Evolutionary conservation across 257 asterid genomes (phyloP).

Genomic region (Ballota nigra): DNA sequence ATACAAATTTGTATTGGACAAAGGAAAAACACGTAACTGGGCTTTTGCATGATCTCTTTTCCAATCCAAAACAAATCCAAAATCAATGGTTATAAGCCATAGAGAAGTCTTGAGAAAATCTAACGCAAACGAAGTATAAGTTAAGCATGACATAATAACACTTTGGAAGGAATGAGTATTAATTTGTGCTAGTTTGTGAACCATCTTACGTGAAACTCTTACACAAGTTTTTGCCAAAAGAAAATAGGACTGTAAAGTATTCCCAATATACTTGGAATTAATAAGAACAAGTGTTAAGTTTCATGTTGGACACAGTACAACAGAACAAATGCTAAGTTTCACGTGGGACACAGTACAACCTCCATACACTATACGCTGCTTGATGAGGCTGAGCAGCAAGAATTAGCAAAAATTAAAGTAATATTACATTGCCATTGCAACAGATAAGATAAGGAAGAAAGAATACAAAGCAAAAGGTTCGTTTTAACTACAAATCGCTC

Average conservation of each 20-base stretch:
- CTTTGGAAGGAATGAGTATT: no score
- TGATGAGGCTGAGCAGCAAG: slow-evolving; percentile 13
- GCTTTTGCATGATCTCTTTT: neutral
- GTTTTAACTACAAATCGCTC: slow-evolving; percentile 17
- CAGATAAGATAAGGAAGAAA: slow-evolving; percentile 19
- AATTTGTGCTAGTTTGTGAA: no score
- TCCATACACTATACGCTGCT: slow-evolving; percentile 16
- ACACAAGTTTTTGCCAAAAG: no score
- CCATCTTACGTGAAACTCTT: no score
- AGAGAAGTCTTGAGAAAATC: neutral
- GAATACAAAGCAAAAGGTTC: slow-evolving; percentile 18
- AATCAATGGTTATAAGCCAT: neutral
- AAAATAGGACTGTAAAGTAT: neutral
- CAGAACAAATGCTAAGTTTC: neutral
- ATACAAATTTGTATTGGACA: neutral
- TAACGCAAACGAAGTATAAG: no score
- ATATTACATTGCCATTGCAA: slow-evolving; percentile 27
- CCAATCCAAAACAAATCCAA: neutral
- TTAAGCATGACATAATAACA: no score
- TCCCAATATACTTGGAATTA: slow-evolving; percentile 8
- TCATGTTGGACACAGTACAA: neutral
- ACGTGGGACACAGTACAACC: slow-evolving; percentile 7
- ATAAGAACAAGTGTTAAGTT: slow-evolving; percentile 2
- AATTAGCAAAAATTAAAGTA: slow-evolving; percentile 17
- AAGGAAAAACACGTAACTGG: neutral